Base-by-base conservation (phyloP, 768 basidiomycete species). In the Podaxis carcinomalis region DNA sequence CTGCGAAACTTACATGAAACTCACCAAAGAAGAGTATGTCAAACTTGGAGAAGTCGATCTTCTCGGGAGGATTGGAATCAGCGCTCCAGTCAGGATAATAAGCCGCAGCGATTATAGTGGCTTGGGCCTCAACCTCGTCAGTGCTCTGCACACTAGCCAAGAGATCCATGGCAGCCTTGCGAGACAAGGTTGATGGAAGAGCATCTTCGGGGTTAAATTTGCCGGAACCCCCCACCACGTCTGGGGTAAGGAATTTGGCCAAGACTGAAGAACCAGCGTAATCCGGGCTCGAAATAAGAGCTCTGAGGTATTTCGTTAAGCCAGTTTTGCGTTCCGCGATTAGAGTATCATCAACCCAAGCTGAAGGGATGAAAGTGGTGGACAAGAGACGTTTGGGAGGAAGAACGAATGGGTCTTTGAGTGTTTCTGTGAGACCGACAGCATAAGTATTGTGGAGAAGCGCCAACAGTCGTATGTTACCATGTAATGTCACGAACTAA, bases 21-120 rank as follows among this genome's bases (percentile, higher is more conserved):
- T 28, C 52, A 86, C 85, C 84, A 63, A 85, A 90, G 70, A 87
- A 83, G 54, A 90, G 71, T 57, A 88, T 79, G 68, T 90, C 85
- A 66, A 87, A 88, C 68, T 83, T 80, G 62, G 76, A 77, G 68
- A 79, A 90, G 69, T 90, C 81, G 51, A 91, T 68, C 4, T 68
- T 68, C 68, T 85, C 83, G 2, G 89, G 88, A 5, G 86, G 76
- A 52, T 81, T 71, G 10, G 65, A 69, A 13, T 69, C 70, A 5
- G 74, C 75, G 50, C 76, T 73, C 86, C 86, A 86, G 59, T 83
- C 80, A 16, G 77, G 76, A 60, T 80, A 83, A 65, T 83, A 83
- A 0, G 80, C 75, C 5, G 77, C 80, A 25, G 77, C 75, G n/a
- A 81, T 69, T 5, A 25, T n/a, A 16, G 57, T 57, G 13, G 62